Evolutionary conservation across 148 eudicot genomes (phyloP), one percentile per base, ranked within the genome.

Genomic region (Nepenthes mirabilis): DNA sequence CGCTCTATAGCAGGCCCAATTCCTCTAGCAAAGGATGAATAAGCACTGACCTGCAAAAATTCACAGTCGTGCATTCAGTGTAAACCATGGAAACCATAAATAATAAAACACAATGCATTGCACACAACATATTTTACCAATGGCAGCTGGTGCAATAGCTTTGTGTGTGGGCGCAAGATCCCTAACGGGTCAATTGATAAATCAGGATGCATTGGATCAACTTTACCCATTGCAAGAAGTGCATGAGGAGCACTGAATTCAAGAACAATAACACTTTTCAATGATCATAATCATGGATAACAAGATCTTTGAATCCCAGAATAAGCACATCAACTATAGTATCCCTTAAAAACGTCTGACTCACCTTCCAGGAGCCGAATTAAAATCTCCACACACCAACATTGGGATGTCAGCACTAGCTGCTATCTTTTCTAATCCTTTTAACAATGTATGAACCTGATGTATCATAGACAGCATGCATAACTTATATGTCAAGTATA

Each of bases 321-420:
- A 47, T 13, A 48, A 69, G 23, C 23, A 23, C 23, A 23, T 23
- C 23, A 23, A 23, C 23, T 23, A 23, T 23, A 23, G 23, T 23
- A 23, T 23, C 23, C 23, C 23, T 23, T 23, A 65, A 14, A 57
- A 55, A 34, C 1, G 36, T 2, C 3, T 11, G 10, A 70, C 74
- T 43, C 32, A 94, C 99, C 99, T 94, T 70, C 87, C 89, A 63
- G 99, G 99, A 60, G 77, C 75, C 43, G 97, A 86, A 75, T 84
- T 89, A 65, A 94, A 94, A 86, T 94, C 99, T 47, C 99, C 97
- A 61, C 97, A 91, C 1, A 91, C 96, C 75, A 91, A 66, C 97
- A 91, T 91, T 1, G 97, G 97, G 58, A 91, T 91, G 75, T 91
- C 94, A 35, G 97, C 97, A 82, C 96, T 88, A 36, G 78, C 83